Evolutionary conservation across 192 early-diverging fungal genomes (phyloP).

Genomic region (Coemansia sp.): DNA sequence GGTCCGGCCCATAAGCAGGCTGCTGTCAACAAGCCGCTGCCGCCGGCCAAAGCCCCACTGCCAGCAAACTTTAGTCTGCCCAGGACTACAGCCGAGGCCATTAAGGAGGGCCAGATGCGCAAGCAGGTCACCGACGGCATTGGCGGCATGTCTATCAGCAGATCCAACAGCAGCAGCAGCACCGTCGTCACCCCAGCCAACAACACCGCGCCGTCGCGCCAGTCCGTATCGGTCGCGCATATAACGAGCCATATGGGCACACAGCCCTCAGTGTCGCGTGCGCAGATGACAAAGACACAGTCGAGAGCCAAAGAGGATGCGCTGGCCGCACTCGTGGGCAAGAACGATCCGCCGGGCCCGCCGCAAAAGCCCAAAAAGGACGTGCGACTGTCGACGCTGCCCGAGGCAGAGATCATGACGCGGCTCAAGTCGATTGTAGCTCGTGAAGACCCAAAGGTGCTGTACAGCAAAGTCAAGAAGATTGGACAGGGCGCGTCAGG

Average conservation of each 20-base stretch:
- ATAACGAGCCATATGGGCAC: conserved; percentile 1
- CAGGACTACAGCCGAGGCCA: conserved; percentile 44
- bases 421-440: conserved; percentile 87
- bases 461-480: conserved; percentile 94
- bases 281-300: conserved; percentile 51
- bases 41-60: conserved; percentile 42
- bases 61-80: conserved; percentile 46
- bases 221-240: conserved; percentile 4
- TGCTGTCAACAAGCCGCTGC: conserved; percentile 41
- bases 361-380: conserved; percentile 61
- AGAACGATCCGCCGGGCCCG: conserved; percentile 44
- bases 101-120: conserved; percentile 53
- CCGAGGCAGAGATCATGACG: conserved; percentile 93
- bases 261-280: conserved; percentile 16
- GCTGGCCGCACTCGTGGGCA: conserved; percentile 54
- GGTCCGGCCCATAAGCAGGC: not conserved
- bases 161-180: conserved; percentile 27
- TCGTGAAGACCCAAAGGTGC: conserved; percentile 79
- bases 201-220: conserved; percentile 10
- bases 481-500: conserved; percentile 98
- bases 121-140: conserved; percentile 47
- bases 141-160: conserved; percentile 46
- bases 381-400: conserved; percentile 83
- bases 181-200: conserved; percentile 11
- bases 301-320: conserved; percentile 55